These are phyloP conservation scores for Phytophthora sansomeana DNA, from an alignment of 352 stramenopile species.

Conservation along the genomic window DNA sequence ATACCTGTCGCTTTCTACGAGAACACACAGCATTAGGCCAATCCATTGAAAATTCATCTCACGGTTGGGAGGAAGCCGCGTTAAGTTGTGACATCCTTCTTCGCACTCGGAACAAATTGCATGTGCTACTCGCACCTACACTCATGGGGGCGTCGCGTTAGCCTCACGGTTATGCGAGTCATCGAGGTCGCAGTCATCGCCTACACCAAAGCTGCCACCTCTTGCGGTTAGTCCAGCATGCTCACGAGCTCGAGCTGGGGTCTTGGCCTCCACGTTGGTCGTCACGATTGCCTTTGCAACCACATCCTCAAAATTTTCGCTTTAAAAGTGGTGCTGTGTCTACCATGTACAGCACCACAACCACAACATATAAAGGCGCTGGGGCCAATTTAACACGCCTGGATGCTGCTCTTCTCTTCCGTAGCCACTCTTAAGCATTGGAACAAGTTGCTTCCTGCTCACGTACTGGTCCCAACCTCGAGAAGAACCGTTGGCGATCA, in stretches of 20 bases:
- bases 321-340: neutral
- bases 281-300: slow-evolving; percentile 3
- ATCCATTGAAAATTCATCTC: neutral
- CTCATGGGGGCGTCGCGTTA: neutral
- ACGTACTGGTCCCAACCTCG: neutral
- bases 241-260: slow-evolving; percentile 6
- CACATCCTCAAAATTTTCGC: neutral
- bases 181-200: slow-evolving; percentile 93
- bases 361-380: slow-evolving; percentile 1
- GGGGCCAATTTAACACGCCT: neutral
- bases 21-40: neutral
- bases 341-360: slow-evolving; percentile 4
- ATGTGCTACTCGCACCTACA: neutral
- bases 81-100: neutral
- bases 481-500: neutral
- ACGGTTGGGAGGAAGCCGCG: neutral
- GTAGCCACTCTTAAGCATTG: neutral
- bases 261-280: neutral
- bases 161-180: slow-evolving; percentile 40
- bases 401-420: neutral
- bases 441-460: neutral
- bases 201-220: slow-evolving; percentile 49
- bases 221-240: slow-evolving; percentile 1
- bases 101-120: neutral
- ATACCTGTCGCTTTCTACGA: neutral